phyloP scores from a whole-genome alignment of 768 basidiomycete genomes.

The Mycena epipterygia region DNA sequence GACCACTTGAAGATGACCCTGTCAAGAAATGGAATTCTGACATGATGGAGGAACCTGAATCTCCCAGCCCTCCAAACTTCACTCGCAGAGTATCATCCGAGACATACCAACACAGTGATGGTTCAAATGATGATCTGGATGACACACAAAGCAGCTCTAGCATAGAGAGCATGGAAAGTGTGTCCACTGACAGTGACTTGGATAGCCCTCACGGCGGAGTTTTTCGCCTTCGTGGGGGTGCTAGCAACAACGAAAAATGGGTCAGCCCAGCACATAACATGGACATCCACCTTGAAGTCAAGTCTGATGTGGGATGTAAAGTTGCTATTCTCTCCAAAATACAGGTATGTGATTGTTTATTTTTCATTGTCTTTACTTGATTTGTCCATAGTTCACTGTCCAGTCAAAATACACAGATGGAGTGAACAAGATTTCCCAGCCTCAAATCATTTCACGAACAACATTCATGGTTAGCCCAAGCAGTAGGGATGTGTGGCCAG shows the following conservation, averaged over 20 bases:
- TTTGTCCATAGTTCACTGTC: not conserved
- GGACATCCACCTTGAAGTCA: not conserved
- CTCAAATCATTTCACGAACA: not conserved
- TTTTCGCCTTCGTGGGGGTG: not conserved
- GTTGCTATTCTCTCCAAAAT: not conserved
- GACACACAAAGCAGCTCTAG: not conserved
- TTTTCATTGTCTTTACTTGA: not conserved
- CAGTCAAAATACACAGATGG: not conserved
- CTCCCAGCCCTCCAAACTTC: not conserved
- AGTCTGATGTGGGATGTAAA: not conserved
- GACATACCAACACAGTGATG: not conserved
- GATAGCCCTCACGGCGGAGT: not conserved
- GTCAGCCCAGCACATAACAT: not conserved
- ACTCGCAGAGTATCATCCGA: too few relatives aligned
- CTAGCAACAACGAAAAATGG: not conserved
- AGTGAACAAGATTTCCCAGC: not conserved
- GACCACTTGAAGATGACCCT: not conserved
- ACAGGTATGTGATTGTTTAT: not conserved
- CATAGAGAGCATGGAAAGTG: not conserved
- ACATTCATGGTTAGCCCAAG: not conserved
- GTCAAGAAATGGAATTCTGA: too few relatives aligned
- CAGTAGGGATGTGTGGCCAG: not conserved
- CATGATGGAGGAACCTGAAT: too few relatives aligned
- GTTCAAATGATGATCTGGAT: not conserved
- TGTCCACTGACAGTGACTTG: not conserved